These are phyloP conservation scores for Adansonia gregorii DNA, from an alignment of 441 rosid species.

Conservation along the genomic window DNA sequence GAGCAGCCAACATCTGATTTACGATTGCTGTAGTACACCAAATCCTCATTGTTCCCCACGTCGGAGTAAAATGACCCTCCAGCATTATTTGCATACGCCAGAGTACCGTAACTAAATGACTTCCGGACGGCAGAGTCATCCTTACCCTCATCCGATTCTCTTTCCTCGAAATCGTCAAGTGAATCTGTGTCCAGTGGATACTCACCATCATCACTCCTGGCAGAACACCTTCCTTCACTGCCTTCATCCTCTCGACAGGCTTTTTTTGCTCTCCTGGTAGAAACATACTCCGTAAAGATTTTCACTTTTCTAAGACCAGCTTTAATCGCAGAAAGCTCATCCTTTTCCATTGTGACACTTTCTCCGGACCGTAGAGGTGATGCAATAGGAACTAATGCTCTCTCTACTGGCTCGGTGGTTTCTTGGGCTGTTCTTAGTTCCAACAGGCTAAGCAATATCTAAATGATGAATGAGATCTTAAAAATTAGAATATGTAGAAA, in stretches of 20 bases:
- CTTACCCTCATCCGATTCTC: conserved; percentile 45
- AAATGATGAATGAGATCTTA: conserved; percentile 23
- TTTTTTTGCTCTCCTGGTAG: conserved; percentile 44
- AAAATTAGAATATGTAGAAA: conserved; percentile 4
- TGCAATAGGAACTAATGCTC: conserved; percentile 42
- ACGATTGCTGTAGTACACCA: conserved; percentile 62
- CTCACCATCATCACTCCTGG: conserved; percentile 46
- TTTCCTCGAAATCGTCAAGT: conserved; percentile 50
- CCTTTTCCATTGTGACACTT: conserved; percentile 41
- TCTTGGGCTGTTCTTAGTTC: conserved; percentile 45
- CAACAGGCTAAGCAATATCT: conserved; percentile 51
- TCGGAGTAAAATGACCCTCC: conserved; percentile 48
- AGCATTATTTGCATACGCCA: conserved; percentile 60
- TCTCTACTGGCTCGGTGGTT: conserved; percentile 36
- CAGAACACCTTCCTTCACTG: conserved; percentile 46
- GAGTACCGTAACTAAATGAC: conserved; percentile 66
- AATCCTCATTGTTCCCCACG: conserved; percentile 46
- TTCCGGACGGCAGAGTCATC: conserved; percentile 41
- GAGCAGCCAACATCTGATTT: conserved; percentile 47
- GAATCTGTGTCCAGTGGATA: conserved; percentile 54
- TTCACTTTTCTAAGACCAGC: conserved; percentile 70
- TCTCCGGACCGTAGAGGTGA: conserved; percentile 41
- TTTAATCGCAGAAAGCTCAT: conserved; percentile 63
- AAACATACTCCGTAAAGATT: conserved; percentile 40
- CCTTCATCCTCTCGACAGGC: conserved; percentile 51